Evolutionary conservation across 164 flowering plant species (phyloP).

Genomic region (Berberis vulgaris): DNA sequence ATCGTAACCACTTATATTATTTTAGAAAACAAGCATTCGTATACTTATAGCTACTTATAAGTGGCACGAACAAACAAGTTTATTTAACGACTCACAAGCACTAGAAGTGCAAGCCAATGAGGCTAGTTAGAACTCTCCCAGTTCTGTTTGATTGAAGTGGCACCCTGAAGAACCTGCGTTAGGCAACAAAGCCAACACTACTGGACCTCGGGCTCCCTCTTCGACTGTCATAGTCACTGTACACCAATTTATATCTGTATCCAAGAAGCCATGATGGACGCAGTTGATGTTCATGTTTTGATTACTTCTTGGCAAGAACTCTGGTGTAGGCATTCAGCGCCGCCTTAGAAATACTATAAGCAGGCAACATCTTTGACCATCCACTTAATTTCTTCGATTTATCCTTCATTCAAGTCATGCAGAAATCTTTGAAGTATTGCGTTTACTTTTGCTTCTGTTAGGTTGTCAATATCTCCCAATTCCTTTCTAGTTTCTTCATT

Average conservation of each 20-base stretch:
- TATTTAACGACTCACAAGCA: too few relatives aligned
- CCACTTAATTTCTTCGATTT: slow-evolving; percentile 7
- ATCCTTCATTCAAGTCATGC: slow-evolving; percentile 7
- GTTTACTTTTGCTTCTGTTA: slow-evolving; percentile 9
- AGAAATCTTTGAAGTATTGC: slow-evolving; percentile 6
- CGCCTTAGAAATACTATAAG: slow-evolving; percentile 9
- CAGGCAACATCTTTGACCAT: slow-evolving; percentile 9
- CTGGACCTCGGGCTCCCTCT: slow-evolving; percentile 12
- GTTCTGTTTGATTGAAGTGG: slow-evolving; percentile 8
- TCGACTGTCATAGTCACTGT: slow-evolving; percentile 13
- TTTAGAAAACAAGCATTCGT: too few relatives aligned
- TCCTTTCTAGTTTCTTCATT: slow-evolving; percentile 6
- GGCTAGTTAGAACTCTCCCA: slow-evolving; percentile 6
- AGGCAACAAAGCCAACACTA: slow-evolving; percentile 13
- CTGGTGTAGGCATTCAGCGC: slow-evolving; percentile 9
- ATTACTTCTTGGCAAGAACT: slow-evolving; percentile 10
- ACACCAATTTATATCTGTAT: slow-evolving; percentile 12
- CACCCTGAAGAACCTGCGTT: slow-evolving; percentile 11
- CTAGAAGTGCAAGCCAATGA: too few relatives aligned
- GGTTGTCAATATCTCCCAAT: slow-evolving; percentile 3
- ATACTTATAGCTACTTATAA: too few relatives aligned
- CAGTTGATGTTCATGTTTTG: slow-evolving; percentile 8
- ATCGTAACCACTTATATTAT: too few relatives aligned
- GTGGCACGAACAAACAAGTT: too few relatives aligned
- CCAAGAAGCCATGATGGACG: slow-evolving; percentile 11